Evolutionary conservation across 1,284 basidiomycete genomes (phyloP).

Genomic region (Cyathus olla): DNA sequence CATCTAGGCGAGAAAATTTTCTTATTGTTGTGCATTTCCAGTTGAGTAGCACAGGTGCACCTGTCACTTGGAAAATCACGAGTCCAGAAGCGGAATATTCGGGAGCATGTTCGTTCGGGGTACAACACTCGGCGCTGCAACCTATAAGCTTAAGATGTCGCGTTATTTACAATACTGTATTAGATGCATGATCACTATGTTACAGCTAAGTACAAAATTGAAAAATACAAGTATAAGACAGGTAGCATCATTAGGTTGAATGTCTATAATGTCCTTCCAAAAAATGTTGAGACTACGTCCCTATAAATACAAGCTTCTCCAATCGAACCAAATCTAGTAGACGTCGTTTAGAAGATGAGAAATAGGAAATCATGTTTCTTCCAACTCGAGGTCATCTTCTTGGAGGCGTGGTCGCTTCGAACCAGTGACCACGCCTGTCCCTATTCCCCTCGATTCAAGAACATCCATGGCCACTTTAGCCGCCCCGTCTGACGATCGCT

Average conservation of each 20-base stretch:
- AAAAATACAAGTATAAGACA: slow-evolving; percentile 44
- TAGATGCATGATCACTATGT: slow-evolving; percentile 14
- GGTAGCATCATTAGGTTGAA: slow-evolving; percentile 35
- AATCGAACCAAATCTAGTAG: neutral
- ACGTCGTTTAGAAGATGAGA: neutral
- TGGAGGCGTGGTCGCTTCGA: slow-evolving; percentile 70
- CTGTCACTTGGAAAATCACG: too few species aligned
- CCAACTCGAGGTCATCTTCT: slow-evolving; percentile 65
- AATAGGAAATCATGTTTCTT: slow-evolving; percentile 16
- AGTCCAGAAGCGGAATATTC: too few species aligned
- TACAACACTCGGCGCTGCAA: too few species aligned
- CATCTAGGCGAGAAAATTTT: too few species aligned
- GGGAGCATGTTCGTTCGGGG: too few species aligned
- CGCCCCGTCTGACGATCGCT: slow-evolving; percentile 77
- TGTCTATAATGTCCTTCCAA: slow-evolving; percentile 1
- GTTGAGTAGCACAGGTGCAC: too few species aligned
- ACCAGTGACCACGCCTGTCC: slow-evolving; percentile 60
- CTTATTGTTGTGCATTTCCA: too few species aligned
- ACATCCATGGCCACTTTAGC: slow-evolving; percentile 83
- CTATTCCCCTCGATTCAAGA: slow-evolving; percentile 80
- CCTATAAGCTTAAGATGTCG: too few species aligned
- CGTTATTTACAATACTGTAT: too few species aligned
- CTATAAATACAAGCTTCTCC: slow-evolving; percentile 44
- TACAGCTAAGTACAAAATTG: slow-evolving; percentile 18
- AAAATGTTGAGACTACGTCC: neutral